Percentiles rank a stretch among this genome's conserved stretches.
Evolutionary conservation across 805 yeast genomes (phyloP).

Genomic region (Candida namnaoensis): DNA sequence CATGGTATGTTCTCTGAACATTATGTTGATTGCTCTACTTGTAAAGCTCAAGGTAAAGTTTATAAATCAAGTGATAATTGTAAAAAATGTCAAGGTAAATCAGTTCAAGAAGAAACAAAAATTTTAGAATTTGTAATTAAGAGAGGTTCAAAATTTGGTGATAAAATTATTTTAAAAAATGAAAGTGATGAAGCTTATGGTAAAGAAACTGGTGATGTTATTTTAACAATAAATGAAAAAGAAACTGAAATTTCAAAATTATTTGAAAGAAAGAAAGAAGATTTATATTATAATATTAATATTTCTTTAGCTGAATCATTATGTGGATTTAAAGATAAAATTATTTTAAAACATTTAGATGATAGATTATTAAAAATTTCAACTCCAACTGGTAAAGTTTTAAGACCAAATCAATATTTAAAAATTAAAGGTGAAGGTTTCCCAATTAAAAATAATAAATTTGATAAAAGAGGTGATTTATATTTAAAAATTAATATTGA

Average conservation of each 20-base stretch:
- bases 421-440: conserved; percentile 71
- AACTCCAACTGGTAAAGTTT: conserved; percentile 70
- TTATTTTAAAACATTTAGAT: conserved; percentile 67
- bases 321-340: conserved; percentile 65
- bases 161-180: conserved; percentile 48
- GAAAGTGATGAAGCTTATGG: conserved; percentile 79
- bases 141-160: conserved; percentile 61
- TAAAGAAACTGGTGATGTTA: conserved; percentile 68
- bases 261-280: conserved; percentile 52
- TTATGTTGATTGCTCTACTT: conserved; percentile 50
- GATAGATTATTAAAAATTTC: conserved; percentile 60
- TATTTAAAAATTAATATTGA: conserved; percentile 64
- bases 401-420: conserved; percentile 67
- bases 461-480: conserved; percentile 49
- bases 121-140: conserved; percentile 69
- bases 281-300: conserved; percentile 49
- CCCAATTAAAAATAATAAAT: conserved; percentile 42
- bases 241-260: conserved; percentile 20
- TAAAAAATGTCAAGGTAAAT: conserved; percentile 63
- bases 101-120: conserved; percentile 54
- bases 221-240: conserved; percentile 48
- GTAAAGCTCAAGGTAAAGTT: conserved; percentile 63
- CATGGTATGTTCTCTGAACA: conserved; percentile 70
- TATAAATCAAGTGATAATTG: conserved; percentile 64
- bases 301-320: conserved; percentile 75